These are phyloP conservation scores for Hypocreales sp. DNA, from an alignment of 2,329 filamentous ascomycete species.

Conservation along the genomic window DNA sequence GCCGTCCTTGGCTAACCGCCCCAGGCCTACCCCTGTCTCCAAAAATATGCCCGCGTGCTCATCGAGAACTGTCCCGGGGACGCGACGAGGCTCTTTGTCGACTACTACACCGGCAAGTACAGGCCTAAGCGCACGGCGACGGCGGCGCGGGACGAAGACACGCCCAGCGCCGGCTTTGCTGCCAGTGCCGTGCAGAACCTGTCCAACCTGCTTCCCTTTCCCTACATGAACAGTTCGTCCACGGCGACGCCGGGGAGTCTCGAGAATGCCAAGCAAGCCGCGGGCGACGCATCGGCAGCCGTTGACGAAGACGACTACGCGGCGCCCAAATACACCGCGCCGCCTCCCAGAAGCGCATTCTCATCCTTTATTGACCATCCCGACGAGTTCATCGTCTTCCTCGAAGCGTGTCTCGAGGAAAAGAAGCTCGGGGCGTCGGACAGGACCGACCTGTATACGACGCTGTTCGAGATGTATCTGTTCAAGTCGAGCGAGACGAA, in stretches of 20 bases:
- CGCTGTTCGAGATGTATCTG: slow-evolving; percentile 95
- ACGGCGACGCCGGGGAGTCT: slow-evolving; percentile 36
- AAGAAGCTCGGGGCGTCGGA: slow-evolving; percentile 57
- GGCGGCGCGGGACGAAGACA: slow-evolving; percentile 17
- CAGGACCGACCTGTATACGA: slow-evolving; percentile 79
- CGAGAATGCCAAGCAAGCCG: slow-evolving; percentile 31
- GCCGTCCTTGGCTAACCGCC: slow-evolving; percentile 13
- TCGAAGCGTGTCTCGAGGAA: slow-evolving; percentile 73
- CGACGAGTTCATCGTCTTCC: slow-evolving; percentile 78
- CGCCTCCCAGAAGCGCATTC: slow-evolving; percentile 77
- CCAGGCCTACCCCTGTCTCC: slow-evolving; percentile 72
- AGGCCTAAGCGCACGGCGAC: slow-evolving; percentile 49
- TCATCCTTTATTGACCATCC: slow-evolving; percentile 93
- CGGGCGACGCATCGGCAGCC: slow-evolving; percentile 34
- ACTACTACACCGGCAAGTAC: slow-evolving; percentile 85
- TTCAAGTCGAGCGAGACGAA: slow-evolving; percentile 70
- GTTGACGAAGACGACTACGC: slow-evolving; percentile 30
- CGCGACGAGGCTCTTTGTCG: slow-evolving; percentile 77
- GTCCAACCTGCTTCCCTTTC: slow-evolving; percentile 66
- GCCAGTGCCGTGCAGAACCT: slow-evolving; percentile 75
- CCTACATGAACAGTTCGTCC: slow-evolving; percentile 60
- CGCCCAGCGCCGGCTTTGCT: slow-evolving; percentile 34
- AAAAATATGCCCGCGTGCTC: slow-evolving; percentile 88
- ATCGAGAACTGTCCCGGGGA: slow-evolving; percentile 73
- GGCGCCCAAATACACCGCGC: slow-evolving; percentile 52